Base-by-base conservation (phyloP, 176 grass and related monocot species). In the Paspalum vaginatum region DNA sequence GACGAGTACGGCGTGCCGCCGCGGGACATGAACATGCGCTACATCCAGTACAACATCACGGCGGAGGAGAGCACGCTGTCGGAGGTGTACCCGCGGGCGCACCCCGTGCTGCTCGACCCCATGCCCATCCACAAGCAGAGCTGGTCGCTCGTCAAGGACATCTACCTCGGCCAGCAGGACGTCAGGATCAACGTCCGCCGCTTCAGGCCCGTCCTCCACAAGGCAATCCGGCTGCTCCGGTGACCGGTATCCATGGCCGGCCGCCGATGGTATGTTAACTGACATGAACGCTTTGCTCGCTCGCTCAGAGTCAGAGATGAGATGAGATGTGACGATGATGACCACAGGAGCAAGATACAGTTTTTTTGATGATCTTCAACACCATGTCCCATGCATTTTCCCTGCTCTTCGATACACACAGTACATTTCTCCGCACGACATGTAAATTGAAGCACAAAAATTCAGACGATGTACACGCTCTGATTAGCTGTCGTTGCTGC, bases 11-110 rank as follows among this genome's bases (percentile, higher is more conserved):
- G 91, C 7, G 86, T 89, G 64, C 94, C 94, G 27, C 85, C 94
- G 14, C 47, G 80, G 11, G 91, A 97, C 81, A 93, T 97, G 91
- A 88, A 87, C 76, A 89, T 93, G 83, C 21, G 84, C 11, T 97
- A 97, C 63, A n/a, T 97, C 2, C 88, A 97, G 81, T 97, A 97
- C 86, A 93, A 85, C 81, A 97, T 97, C 65, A 76, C 75, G 38
- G 55, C 77, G 50, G 89, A 87, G 72, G 94, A 93, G 81, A 93
- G 91, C 88, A 97, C 90, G 20, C 81, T 97, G 61, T 83, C 38
- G 44, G 91, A 91, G 61, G 10, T 85, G 60, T 97, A 86, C 75
- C 94, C 94, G 11, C 52, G 11, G 42, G 70, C 60, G 46, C 94
- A 97, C 85, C 80, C 86, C 0, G 88, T 97, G 68, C 74, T 97